These are phyloP conservation scores for Daldinia bambusicola DNA, from an alignment of 495 filamentous ascomycete species.

Conservation along the genomic window DNA sequence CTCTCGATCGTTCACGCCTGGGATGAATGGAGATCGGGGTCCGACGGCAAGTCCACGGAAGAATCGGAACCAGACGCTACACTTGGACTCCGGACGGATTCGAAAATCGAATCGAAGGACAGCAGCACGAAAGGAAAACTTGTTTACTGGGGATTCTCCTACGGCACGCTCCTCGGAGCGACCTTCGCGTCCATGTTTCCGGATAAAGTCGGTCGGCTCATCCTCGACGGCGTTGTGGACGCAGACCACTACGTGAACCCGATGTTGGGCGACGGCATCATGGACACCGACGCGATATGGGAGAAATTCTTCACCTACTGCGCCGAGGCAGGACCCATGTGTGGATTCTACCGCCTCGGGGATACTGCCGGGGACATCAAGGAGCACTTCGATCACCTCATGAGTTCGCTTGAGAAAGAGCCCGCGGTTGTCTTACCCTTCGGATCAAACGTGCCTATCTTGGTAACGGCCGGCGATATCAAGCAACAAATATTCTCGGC, in stretches of 20 bases:
- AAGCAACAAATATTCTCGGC: constrained; percentile 49
- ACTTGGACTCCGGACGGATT: constrained; percentile 5
- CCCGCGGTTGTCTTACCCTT: constrained; percentile 60
- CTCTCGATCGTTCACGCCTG: constrained; percentile 49
- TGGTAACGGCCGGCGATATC: constrained; percentile 49
- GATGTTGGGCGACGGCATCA: constrained; percentile 50
- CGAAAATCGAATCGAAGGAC: constrained; percentile 13
- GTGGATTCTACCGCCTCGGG: constrained; percentile 50
- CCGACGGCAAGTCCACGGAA: constrained; percentile 23
- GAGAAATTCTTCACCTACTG: constrained; percentile 55
- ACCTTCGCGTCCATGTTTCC: constrained; percentile 61
- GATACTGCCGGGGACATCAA: constrained; percentile 56
- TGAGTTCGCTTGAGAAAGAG: constrained; percentile 53
- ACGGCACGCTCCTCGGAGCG: constrained; percentile 67
- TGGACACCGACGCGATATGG: constrained; percentile 55
- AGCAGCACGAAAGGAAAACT: constrained; percentile 54
- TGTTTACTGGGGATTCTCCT: constrained; percentile 71
- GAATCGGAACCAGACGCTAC: constrained; percentile 8
- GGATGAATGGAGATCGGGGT: constrained; percentile 48
- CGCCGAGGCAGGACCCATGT: constrained; percentile 44
- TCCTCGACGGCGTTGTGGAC: constrained; percentile 57
- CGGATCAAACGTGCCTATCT: constrained; percentile 46
- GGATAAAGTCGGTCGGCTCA: constrained; percentile 52
- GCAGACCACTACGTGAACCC: constrained; percentile 51
- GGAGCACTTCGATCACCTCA: constrained; percentile 52